Conservation (phyloP, 2,329 filamentous ascomycete species). For the Venturia pyrina region DNA sequence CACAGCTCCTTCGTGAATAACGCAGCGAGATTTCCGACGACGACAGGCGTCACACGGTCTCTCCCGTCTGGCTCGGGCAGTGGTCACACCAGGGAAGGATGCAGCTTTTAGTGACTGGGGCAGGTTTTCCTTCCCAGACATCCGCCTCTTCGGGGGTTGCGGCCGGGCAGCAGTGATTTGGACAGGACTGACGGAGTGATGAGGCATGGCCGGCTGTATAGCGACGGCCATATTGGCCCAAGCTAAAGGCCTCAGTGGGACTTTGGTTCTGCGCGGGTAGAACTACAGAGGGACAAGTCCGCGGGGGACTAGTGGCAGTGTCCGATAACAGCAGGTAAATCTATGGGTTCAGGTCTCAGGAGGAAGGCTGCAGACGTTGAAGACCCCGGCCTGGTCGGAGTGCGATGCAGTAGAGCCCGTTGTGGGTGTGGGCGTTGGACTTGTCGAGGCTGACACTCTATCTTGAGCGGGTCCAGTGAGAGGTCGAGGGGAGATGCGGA, state of each 20-base stretch:
- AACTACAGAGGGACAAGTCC: not conserved
- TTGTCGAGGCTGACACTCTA: constrained; percentile 9
- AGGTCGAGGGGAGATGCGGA: not conserved
- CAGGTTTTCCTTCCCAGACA: constrained; percentile 33
- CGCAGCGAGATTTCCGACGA: constrained; percentile 64
- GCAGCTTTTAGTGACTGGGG: constrained; percentile 22
- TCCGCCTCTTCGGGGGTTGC: constrained; percentile 27
- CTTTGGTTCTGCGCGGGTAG: not conserved
- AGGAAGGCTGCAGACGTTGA: not conserved
- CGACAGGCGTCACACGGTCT: constrained; percentile 56
- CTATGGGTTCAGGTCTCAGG: not conserved
- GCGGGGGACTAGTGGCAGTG: not conserved
- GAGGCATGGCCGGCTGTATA: constrained; percentile 36
- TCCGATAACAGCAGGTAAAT: not conserved
- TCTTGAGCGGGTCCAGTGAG: not conserved
- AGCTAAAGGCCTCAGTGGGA: not conserved
- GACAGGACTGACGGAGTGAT: constrained; percentile 29
- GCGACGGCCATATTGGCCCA: constrained; percentile 31
- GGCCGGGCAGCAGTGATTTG: constrained; percentile 36
- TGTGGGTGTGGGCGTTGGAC: not conserved
- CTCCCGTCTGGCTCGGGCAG: constrained; percentile 30
- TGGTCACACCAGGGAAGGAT: constrained; percentile 25
- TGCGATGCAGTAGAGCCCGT: not conserved
- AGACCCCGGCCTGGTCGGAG: too few species aligned
- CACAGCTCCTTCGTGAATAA: constrained; percentile 64